Base-by-base conservation (phyloP, 441 rosid species). In the Capsella rubella region DNA sequence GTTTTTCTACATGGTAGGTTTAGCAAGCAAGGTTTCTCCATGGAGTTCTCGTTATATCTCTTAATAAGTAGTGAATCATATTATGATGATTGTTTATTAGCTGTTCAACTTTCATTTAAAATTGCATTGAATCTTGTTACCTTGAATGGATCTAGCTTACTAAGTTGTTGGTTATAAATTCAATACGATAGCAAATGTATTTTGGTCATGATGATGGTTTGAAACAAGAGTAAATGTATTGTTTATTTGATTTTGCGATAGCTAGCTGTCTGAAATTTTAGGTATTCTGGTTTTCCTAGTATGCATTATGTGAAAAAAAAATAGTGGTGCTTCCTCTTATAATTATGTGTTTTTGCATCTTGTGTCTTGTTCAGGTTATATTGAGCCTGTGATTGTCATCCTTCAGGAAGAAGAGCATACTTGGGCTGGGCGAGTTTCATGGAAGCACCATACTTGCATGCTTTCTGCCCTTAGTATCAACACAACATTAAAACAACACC, bases 361-460 rank as follows among this genome's bases (percentile, higher is more conserved):
- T 71, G 70, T 69, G 42, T 68, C 32, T 69, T 68, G 43, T 79
- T 74, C 78, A 96, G 99, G 97, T 79, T 93, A 93, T 82, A 96
- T 96, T 82, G 98, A 93, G 85, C 99, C 97, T 67, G 96, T 93
- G 83, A 83, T 96, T 91, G 95, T 93, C 80, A 82, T 93, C 81
- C 99, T 96, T 83, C 99, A 96, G 67, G 99, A 93, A 78, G 84
- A 81, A 82, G 98, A 96, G 86, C 95, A 82, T 82, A 93, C 97
- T 62, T 93, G 99, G 97, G 97, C 98, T 37, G 99, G 99, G 63
- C 89, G 97, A 73, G 77, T 90, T 74, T 75, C 95, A 37, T 96
- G 97, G 98, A 96, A 96, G 85, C 91, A 89, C 79, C 99, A 96
- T 75, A 90, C 99, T 75, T 90, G 98, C 88, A 84, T 79, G 88